Evolutionary conservation across 1,139 yeast species (phyloP), one percentile per base, ranked within the genome.

Genomic region (Candida glucosophila): DNA sequence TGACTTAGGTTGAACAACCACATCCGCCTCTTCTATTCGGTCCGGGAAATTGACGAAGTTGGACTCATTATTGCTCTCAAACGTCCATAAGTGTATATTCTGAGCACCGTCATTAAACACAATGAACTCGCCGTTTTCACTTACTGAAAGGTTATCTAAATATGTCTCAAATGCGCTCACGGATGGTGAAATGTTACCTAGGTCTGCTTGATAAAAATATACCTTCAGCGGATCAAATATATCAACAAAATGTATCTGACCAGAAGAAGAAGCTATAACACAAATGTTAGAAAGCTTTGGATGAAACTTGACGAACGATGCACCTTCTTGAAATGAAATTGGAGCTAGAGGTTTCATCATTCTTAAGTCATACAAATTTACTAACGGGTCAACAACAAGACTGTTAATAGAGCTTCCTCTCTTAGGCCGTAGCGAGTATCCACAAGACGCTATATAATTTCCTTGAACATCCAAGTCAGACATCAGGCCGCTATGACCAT

Each of bases 291-390:
- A 81, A 31, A 86, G 52, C 35, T 81, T 81, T 4, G 97, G 96
- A 52, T 88, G 97, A 36, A 88, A 66, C 26, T 80, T 67, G 1
- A 81, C 92, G 46, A 72, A 80, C 5, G 83, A 68, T 1, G 97
- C 96, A 4, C 97, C 97, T 0, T 86, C 79, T 0, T 94, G 83
- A 47, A 86, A 86, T 2, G 95, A 77, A 4, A 88, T 62, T 2
- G 97, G 96, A 0, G 94, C 65, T 29, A 80, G 52, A 2, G 90
- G 69, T 31, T 73, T 68, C 73, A 83, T 65, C 37, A 76, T 72
- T 34, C 94, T 66, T 18, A 85, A 52, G 48, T 90, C 98, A 49
- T 73, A 86, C 12, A 85, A 75, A 37, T 78, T 79, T 14, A 90
- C 90, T 38, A 88, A 65, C 0, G 95, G 90, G 45, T 90, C 98